A percentile compares a stretch with the other conserved stretches of the same genome.
These are phyloP conservation scores for Rasamsonia emersonii DNA, from an alignment of 2,329 filamentous ascomycete species.

Conservation along the genomic window DNA sequence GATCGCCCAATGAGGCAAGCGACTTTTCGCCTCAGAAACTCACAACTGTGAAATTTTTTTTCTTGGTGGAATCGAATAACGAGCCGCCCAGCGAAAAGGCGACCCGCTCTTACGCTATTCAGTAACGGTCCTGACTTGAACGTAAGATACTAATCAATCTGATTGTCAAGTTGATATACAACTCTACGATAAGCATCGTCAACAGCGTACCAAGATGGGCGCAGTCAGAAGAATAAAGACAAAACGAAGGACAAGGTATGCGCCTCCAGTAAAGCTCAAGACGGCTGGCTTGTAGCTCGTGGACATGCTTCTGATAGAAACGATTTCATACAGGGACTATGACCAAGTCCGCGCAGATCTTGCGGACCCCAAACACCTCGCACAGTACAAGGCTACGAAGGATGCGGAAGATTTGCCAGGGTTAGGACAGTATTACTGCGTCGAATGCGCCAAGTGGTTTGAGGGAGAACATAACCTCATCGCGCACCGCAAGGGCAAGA, in stretches of 20 bases:
- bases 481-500: slow-evolving; percentile 75
- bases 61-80: too few species aligned
- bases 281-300: too few species aligned
- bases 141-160: too few species aligned
- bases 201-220: slow-evolving; percentile 48
- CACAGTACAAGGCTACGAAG: slow-evolving; percentile 69
- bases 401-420: slow-evolving; percentile 79
- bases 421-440: slow-evolving; percentile 77
- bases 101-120: too few species aligned
- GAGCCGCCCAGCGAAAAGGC: too few species aligned
- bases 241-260: slow-evolving; percentile 59
- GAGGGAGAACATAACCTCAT: slow-evolving; percentile 71
- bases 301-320: too few species aligned
- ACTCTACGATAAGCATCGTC: too few species aligned
- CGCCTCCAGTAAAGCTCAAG: slow-evolving; percentile 34
- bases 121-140: too few species aligned
- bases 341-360: slow-evolving; percentile 88
- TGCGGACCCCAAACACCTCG: slow-evolving; percentile 66
- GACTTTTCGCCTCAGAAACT: too few species aligned
- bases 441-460: slow-evolving; percentile 94
- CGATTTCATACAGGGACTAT: slow-evolving; percentile 63
- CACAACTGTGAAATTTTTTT: too few species aligned
- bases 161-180: too few species aligned
- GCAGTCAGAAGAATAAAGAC: slow-evolving; percentile 62
- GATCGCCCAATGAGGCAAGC: too few species aligned